These are phyloP conservation scores for Croton setiger DNA, from an alignment of 441 rosid genomes.

Conservation along the genomic window DNA sequence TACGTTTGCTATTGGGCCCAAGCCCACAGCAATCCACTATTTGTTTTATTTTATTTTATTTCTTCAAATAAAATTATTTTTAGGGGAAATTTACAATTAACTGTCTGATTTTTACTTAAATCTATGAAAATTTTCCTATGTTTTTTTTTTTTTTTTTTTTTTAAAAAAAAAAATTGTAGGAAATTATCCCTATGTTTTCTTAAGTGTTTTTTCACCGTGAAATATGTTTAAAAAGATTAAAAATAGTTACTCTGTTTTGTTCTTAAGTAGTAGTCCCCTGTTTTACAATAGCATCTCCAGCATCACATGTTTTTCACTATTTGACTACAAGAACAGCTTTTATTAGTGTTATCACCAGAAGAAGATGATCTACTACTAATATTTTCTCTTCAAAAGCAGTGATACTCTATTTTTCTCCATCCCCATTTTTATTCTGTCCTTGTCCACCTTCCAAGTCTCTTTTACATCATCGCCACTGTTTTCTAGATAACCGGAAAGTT, in stretches of 20 bases:
- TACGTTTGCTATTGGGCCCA: background rate
- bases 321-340: constrained; percentile 41
- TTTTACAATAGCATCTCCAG: constrained; percentile 7
- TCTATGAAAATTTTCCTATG: too few relatives aligned
- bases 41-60: too few relatives aligned
- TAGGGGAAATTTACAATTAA: too few relatives aligned
- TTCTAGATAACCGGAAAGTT: constrained; percentile 69
- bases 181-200: too few relatives aligned
- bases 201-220: too few relatives aligned
- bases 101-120: too few relatives aligned
- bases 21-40: background rate
- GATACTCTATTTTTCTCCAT: constrained; percentile 21
- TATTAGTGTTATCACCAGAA: constrained; percentile 35
- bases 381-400: constrained; percentile 50
- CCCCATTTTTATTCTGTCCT: constrained; percentile 31
- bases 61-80: too few relatives aligned
- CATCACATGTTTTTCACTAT: constrained; percentile 29
- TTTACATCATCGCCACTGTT: constrained; percentile 27
- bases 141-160: too few relatives aligned
- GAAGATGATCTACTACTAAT: constrained; percentile 55
- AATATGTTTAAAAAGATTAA: too few relatives aligned
- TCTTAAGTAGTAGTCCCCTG: constrained; percentile 23
- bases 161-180: too few relatives aligned
- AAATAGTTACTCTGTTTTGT: background rate
- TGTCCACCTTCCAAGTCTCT: constrained; percentile 62